Evolutionary conservation across 2,329 filamentous ascomycete genomes (phyloP).

Genomic region (Metarhizium album): DNA sequence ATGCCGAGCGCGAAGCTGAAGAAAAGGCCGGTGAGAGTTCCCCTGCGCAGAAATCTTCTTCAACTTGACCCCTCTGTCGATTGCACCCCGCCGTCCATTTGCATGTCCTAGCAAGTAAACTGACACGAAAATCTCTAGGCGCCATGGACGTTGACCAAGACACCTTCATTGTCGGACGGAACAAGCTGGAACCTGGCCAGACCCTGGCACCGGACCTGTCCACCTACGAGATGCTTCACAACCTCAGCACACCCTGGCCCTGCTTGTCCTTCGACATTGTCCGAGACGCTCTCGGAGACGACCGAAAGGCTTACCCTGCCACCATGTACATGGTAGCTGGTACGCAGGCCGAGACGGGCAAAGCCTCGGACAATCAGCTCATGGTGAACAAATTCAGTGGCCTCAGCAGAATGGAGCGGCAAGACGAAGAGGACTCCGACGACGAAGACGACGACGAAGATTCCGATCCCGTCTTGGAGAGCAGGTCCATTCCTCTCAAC

Average conservation of each 20-base stretch:
- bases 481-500: slow-evolving; percentile 72
- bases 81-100: neutral
- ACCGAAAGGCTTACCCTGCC: slow-evolving; percentile 85
- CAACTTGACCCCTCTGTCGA: neutral
- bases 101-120: neutral
- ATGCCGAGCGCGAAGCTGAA: slow-evolving; percentile 85
- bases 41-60: neutral
- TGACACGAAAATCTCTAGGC: slow-evolving; percentile 1
- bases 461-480: slow-evolving; percentile 85
- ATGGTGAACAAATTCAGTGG: slow-evolving; percentile 96
- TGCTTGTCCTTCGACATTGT: slow-evolving; percentile 94
- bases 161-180: slow-evolving; percentile 91
- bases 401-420: slow-evolving; percentile 73
- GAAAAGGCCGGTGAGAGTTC: slow-evolving; percentile 51
- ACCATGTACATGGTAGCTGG: slow-evolving; percentile 92
- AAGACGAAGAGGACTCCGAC: slow-evolving; percentile 52
- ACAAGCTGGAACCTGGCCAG: slow-evolving; percentile 83
- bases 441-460: slow-evolving; percentile 67
- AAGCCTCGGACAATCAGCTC: slow-evolving; percentile 79
- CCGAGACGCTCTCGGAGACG: slow-evolving; percentile 73
- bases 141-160: slow-evolving; percentile 91
- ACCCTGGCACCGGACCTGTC: slow-evolving; percentile 81
- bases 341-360: slow-evolving; percentile 72
- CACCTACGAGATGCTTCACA: slow-evolving; percentile 98
- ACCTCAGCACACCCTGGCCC: slow-evolving; percentile 87